phyloP scores from a whole-genome alignment of 805 yeast species.

The Candida quercuum region DNA sequence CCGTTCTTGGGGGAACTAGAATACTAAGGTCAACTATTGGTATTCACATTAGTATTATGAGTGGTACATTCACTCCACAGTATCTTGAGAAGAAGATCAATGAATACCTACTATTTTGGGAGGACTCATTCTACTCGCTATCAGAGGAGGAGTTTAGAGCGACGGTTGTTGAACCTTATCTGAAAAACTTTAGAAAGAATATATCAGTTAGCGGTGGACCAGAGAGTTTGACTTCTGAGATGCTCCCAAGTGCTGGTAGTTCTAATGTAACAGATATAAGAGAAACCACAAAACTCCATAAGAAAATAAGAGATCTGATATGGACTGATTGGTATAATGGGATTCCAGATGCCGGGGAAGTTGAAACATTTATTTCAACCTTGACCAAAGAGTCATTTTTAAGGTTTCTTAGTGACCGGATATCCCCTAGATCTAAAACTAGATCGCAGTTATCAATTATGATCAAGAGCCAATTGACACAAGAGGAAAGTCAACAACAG shows the following conservation, averaged over 20 bases:
- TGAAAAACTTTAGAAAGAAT: slow-evolving; percentile 18
- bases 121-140: slow-evolving; percentile 23
- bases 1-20: slow-evolving; percentile 52
- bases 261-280: slow-evolving; percentile 23
- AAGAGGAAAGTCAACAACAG: slow-evolving; percentile 31
- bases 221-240: slow-evolving; percentile 28
- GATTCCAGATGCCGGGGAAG: slow-evolving; percentile 25
- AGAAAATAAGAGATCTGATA: slow-evolving; percentile 23
- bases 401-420: slow-evolving; percentile 28
- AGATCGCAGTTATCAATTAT: slow-evolving; percentile 36
- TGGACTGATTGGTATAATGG: slow-evolving; percentile 19
- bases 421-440: slow-evolving; percentile 31
- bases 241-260: slow-evolving; percentile 30
- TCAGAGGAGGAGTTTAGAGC: slow-evolving; percentile 31
- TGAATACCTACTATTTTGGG: slow-evolving; percentile 40
- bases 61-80: slow-evolving; percentile 38
- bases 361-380: slow-evolving; percentile 25
- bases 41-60: slow-evolving; percentile 50
- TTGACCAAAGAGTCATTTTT: slow-evolving; percentile 30
- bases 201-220: slow-evolving; percentile 25
- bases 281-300: slow-evolving; percentile 36
- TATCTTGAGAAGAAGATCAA: slow-evolving; percentile 42
- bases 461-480: slow-evolving; percentile 32
- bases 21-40: slow-evolving; percentile 49
- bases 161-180: slow-evolving; percentile 32